A percentile compares a stretch with the other conserved stretches of the same genome.
phyloP scores from a whole-genome alignment of 1,139 yeast species.

The Yamadazyma taylorii region DNA sequence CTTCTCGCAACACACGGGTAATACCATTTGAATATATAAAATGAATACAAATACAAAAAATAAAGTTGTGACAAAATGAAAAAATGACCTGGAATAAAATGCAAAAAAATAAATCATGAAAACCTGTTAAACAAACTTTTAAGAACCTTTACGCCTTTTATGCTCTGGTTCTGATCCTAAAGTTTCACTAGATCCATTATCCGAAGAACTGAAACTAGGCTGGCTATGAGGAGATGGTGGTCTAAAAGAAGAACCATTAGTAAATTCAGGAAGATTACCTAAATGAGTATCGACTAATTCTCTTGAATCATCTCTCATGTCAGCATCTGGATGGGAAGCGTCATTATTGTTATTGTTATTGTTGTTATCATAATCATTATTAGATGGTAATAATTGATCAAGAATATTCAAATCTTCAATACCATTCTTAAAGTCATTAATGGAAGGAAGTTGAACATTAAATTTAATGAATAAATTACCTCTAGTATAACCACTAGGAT shows the following conservation, averaged over 20 bases:
- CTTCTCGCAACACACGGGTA: too few species aligned
- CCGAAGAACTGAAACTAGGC: constrained; percentile 11
- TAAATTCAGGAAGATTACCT: constrained; percentile 22
- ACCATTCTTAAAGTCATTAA: constrained; percentile 26
- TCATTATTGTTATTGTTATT: too few species aligned
- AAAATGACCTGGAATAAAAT: not conserved
- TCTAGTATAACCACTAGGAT: constrained; percentile 22
- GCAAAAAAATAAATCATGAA: not conserved
- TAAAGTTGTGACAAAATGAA: not conserved
- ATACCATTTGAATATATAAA: too few species aligned
- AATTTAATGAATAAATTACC: constrained; percentile 46
- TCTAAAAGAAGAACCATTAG: constrained; percentile 1
- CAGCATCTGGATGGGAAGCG: not conserved
- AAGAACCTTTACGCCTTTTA: not conserved
- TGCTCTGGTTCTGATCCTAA: not conserved
- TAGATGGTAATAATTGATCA: constrained; percentile 3
- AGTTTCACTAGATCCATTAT: not conserved
- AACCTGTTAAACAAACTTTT: not conserved
- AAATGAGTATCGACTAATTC: constrained; percentile 22
- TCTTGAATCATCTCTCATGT: constrained; percentile 1
- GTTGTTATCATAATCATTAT: too few species aligned
- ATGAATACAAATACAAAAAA: not conserved
- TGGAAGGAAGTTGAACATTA: constrained; percentile 36
- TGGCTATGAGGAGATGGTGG: constrained; percentile 6
- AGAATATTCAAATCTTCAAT: constrained; percentile 4